A percentile compares a stretch with the other conserved stretches of the same genome.
phyloP scores from a whole-genome alignment of 371 early-diverging fungal species.

The Saksenaea vasiformis region DNA sequence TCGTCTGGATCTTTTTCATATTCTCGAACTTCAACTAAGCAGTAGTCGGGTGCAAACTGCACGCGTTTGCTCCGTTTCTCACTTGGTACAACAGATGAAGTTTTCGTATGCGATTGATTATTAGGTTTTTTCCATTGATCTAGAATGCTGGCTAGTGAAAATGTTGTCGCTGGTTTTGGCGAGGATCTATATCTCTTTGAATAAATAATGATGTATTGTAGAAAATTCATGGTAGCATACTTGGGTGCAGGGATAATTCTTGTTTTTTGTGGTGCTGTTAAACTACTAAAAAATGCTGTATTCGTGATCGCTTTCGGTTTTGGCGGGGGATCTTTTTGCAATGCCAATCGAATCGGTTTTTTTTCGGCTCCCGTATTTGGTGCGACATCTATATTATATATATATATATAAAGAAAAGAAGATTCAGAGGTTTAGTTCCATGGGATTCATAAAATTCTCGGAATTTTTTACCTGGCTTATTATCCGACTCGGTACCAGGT shows the following conservation, averaged over 20 bases:
- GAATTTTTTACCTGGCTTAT: not conserved
- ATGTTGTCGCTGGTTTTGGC: not conserved
- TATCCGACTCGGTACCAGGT: not conserved
- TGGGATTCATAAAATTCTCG: not conserved
- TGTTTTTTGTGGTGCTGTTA: slow-evolving; percentile 5
- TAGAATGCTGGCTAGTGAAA: not conserved
- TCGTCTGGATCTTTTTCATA: slow-evolving; percentile 29
- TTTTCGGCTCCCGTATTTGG: not conserved
- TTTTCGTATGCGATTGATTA: not conserved
- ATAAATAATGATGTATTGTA: not conserved
- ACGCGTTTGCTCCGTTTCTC: slow-evolving; percentile 17
- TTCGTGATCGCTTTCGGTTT: slow-evolving; percentile 22
- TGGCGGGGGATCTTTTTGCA: slow-evolving; percentile 28
- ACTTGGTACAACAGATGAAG: not conserved
- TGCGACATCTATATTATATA: not conserved
- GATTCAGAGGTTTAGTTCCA: not conserved
- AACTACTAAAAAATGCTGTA: slow-evolving; percentile 7
- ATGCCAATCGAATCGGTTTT: slow-evolving; percentile 15
- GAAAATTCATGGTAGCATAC: not conserved
- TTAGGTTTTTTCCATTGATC: not conserved
- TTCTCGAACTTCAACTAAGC: slow-evolving; percentile 19
- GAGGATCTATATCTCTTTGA: not conserved
- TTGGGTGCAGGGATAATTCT: not conserved
- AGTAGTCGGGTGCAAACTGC: slow-evolving; percentile 20
- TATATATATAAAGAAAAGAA: no score